These are phyloP conservation scores for Halteria grandinella DNA, from an alignment of 73 alveolate species.

Conservation along the genomic window DNA sequence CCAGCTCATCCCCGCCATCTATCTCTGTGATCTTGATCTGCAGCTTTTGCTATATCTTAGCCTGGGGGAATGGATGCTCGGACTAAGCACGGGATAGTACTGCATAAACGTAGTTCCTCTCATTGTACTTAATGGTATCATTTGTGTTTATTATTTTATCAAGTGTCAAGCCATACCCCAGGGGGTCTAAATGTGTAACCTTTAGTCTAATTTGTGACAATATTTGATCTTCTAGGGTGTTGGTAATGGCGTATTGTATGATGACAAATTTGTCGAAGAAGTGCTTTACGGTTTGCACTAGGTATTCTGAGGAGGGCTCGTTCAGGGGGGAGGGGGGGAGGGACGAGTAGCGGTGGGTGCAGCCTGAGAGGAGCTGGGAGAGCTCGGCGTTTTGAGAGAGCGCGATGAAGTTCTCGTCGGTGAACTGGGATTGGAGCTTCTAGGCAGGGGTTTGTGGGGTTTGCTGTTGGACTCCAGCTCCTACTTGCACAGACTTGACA, in stretches of 20 bases:
- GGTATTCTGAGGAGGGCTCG: constrained; percentile 56
- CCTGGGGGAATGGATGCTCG: constrained; percentile 35
- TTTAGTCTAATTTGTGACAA: constrained; percentile 26
- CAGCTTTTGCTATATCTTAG: constrained; percentile 15
- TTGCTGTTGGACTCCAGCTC: too few species aligned
- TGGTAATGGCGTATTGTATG: constrained; percentile 40
- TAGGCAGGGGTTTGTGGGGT: too few species aligned
- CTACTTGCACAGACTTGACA: too few species aligned
- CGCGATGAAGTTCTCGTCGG: too few species aligned
- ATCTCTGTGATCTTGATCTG: constrained; percentile 54
- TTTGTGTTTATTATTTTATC: neutral
- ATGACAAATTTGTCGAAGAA: constrained; percentile 36
- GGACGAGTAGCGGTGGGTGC: too few species aligned
- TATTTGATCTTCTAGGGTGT: constrained; percentile 63
- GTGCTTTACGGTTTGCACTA: constrained; percentile 53
- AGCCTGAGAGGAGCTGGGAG: too few species aligned
- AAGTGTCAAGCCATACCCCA: neutral
- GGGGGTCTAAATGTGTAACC: neutral
- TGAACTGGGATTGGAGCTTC: too few species aligned
- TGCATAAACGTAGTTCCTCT: constrained; percentile 29
- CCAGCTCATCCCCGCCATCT: constrained; percentile 65
- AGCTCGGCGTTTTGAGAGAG: too few species aligned
- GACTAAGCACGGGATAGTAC: constrained; percentile 12
- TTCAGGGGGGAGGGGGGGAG: too few species aligned
- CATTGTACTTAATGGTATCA: constrained; percentile 22